These are phyloP conservation scores for Austropuccinia psidii DNA, from an alignment of 1,284 basidiomycete species.

Conservation along the genomic window DNA sequence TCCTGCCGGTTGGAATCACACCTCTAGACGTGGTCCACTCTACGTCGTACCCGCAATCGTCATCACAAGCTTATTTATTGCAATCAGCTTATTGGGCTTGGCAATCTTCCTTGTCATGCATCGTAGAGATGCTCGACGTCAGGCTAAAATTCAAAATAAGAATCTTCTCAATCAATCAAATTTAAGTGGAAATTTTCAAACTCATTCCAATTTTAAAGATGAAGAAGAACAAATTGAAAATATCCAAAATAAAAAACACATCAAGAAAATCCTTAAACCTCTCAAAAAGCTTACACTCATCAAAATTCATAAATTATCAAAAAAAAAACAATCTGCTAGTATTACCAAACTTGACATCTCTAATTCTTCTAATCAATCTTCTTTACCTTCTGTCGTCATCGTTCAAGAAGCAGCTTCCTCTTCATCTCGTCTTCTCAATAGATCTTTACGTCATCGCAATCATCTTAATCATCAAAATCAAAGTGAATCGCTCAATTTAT, in stretches of 20 bases:
- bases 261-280: background rate
- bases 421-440: too few relatives aligned
- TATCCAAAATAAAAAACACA: background rate
- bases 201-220: too few relatives aligned
- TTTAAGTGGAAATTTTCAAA: background rate
- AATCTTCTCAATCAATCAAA: background rate
- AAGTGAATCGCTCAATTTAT: too few relatives aligned
- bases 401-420: constrained; percentile 9
- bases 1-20: constrained; percentile 37
- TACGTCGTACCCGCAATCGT: constrained; percentile 29
- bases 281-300: constrained; percentile 7
- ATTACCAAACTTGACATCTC: background rate
- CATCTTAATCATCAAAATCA: too few relatives aligned
- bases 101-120: constrained; percentile 1
- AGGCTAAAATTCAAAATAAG: background rate
- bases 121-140: background rate
- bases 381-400: background rate
- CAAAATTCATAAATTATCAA: background rate
- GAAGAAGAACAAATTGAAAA: background rate
- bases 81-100: constrained; percentile 11
- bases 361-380: background rate
- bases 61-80: constrained; percentile 23
- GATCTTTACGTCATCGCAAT: too few relatives aligned
- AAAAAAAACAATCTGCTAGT: background rate
- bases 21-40: constrained; percentile 23